phyloP scores from a whole-genome alignment of 192 early-diverging fungal genomes.

The Chytriomyces confervae region DNA sequence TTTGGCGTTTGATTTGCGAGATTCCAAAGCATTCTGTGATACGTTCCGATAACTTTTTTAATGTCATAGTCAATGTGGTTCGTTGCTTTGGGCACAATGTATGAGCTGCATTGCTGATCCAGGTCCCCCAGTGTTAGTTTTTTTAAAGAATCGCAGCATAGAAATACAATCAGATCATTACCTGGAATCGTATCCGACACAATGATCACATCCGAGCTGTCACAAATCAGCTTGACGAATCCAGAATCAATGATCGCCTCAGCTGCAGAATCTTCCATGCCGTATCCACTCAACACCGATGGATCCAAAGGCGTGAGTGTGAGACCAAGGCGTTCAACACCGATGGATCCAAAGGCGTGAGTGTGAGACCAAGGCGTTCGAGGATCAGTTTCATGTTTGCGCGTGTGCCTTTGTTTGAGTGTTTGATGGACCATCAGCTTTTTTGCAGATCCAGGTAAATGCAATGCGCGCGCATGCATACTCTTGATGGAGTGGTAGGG shows the following conservation, averaged over 20 bases:
- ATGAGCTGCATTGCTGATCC: conserved; percentile 1
- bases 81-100: conserved; percentile 13
- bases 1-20: background rate
- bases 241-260: conserved; percentile 5
- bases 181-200: conserved; percentile 4
- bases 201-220: conserved; percentile 2
- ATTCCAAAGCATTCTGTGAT: conserved; percentile 13
- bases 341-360: background rate
- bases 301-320: background rate
- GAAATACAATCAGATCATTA: too few species aligned
- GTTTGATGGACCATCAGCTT: background rate
- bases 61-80: conserved; percentile 18
- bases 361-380: background rate
- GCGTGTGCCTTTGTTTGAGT: background rate
- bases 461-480: too few species aligned
- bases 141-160: too few species aligned
- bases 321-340: background rate
- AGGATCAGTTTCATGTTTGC: background rate
- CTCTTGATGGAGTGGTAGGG: too few species aligned
- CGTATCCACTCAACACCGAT: background rate
- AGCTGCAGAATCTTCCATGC: background rate
- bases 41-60: background rate
- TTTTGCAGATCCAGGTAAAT: too few species aligned
- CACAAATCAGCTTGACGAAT: background rate
- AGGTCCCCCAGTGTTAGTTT: too few species aligned